Conservation (phyloP, 192 early-diverging fungal species). For the Funneliformis mosseae region DNA sequence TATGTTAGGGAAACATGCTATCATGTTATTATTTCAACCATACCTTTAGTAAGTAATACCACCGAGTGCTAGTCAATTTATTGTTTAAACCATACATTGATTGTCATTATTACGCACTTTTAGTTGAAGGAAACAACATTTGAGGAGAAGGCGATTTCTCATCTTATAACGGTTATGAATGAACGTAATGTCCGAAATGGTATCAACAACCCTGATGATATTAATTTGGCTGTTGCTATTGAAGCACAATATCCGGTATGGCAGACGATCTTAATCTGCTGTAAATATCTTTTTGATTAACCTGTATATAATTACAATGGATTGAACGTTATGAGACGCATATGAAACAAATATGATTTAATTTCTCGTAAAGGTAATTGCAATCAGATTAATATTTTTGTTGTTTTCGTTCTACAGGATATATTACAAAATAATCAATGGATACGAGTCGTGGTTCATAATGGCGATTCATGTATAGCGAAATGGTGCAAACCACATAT, state of each 20-base stretch:
- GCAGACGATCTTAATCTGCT: neutral
- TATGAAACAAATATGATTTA: neutral
- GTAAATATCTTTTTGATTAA: slow-evolving; percentile 8
- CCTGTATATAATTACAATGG: too few relatives aligned
- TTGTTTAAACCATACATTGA: neutral
- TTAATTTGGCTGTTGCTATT: slow-evolving; percentile 54
- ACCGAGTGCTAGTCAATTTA: too few relatives aligned
- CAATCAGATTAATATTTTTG: neutral
- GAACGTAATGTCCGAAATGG: slow-evolving; percentile 12
- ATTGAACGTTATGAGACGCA: neutral
- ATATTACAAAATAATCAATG: neutral
- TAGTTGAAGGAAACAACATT: slow-evolving; percentile 27
- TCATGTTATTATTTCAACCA: slow-evolving; percentile 64
- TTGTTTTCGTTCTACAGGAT: neutral
- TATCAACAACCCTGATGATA: slow-evolving; percentile 56
- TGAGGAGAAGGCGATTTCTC: neutral
- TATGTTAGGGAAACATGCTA: slow-evolving; percentile 83
- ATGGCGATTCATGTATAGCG: neutral
- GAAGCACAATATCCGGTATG: slow-evolving; percentile 39
- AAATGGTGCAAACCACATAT: neutral
- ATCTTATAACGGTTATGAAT: neutral
- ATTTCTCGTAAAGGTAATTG: too few relatives aligned
- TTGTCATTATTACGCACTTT: slow-evolving; percentile 15
- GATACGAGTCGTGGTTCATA: neutral
- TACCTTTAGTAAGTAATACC: slow-evolving; percentile 49